Base-by-base conservation (phyloP, 179 eudicot species). In the Corrigiola litoralis region DNA sequence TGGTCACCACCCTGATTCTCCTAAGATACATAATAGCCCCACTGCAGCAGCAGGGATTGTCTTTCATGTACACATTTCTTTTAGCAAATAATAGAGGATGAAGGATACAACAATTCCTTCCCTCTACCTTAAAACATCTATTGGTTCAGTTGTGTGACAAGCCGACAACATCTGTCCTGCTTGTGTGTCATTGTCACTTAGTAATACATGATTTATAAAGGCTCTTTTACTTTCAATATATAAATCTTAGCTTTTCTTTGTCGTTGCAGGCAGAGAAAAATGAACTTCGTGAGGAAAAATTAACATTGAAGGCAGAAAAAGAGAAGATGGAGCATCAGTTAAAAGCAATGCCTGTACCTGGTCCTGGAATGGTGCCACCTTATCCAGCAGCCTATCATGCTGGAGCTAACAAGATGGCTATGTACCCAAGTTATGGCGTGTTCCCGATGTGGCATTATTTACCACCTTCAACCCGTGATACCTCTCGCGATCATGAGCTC, bases 231-330 rank as follows among this genome's bases (percentile, higher is more conserved):
- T 32, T 18, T 14, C 37, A 36, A 27, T 56, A 41, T 28, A 47
- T 18, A 1, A 18, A 37, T 9, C 31, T 52, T n/a, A 11, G 23
- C 20, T n/a, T 11, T 10, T 12, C 11, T 47, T 47, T 25, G 25
- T 14, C 51, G n/a, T 29, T 53, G 34, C 81, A 90, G 97, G 90
- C 82, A 28, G 97, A 90, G 79, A 90, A 88, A 76, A 86, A 83
- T 56, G 97, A 90, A 73, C 92, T 90, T 60, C 97, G 92, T 54
- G 92, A 90, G 71, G 97, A 90, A 85, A 90, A 90, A 76, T 53
- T 69, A 6, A 56, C 53, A 34, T 69, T 90, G 66, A 90, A 83
- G 67, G 80, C 75, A 17, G 97, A 84, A 55, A 90, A 81, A 80
- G 88, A 79, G 53, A 86, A 71, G 78, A 81, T 90, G 73, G 95